Base-by-base conservation (phyloP, 768 basidiomycete genomes). In the Dacryopinax primogenitus region DNA sequence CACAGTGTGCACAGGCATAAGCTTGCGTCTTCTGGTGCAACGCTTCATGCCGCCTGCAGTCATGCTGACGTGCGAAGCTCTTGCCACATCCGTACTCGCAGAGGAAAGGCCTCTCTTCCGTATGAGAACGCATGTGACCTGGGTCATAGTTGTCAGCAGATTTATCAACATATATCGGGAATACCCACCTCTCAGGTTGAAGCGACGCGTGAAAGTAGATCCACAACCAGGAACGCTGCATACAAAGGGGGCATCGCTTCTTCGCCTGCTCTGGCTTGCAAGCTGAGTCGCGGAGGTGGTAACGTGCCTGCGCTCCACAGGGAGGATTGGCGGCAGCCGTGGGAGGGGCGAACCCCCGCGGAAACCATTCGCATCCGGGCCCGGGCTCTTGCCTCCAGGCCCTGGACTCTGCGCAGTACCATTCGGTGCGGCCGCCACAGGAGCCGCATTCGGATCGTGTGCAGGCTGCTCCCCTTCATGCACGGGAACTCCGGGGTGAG, bases 11-110 rank as follows among this genome's bases (percentile, higher is more conserved):
- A 71, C 93, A 97, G 63, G 88, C 80, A 74, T 95, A 93, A 33
- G 86, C 82, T 71, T 88, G 86, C 9, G 89, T 82, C 70, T 92
- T 88, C 51, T 86, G 84, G 70, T 97, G 93, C 4, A 97, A 79
- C 1, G 90, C 88, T 77, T 92, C 90, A 73, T 95, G 93, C 34
- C 93, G 87, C 87, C 96, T 96, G 88, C 92, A 95, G 73, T 97
- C 93, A 74, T 97, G 93, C 74, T 94, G 91, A 47, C 93, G 83
- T 62, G 93, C 93, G 73, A 96, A 95, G 28, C 90, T 88, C 74
- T 96, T 97, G 73, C 88, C 88, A 75, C 93, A 97, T 33, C 92
- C 92, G 13, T 88, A 93, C 66, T 90, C 87, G 74, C 93, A 96
- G 66, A 90, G 84, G 76, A 92, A 97, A 36, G 93, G 93, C 64